Base-by-base conservation (phyloP, 345 rosid species). In the Citrus reticulata region DNA sequence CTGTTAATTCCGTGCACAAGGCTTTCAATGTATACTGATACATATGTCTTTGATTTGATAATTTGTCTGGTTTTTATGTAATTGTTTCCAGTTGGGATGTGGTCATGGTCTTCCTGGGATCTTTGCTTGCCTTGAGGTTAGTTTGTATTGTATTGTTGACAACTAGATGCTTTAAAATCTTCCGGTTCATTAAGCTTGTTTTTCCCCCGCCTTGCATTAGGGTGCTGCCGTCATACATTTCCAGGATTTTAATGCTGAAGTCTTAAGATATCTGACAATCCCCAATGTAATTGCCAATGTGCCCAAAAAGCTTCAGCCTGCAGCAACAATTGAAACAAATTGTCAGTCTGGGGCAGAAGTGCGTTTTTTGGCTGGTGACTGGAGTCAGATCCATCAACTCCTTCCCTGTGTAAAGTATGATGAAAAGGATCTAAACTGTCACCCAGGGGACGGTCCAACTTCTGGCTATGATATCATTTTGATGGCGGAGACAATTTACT, bases 241-340 rank as follows among this genome's bases (percentile, higher is more conserved):
- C 72, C 98, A 96, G 84, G 99, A 96, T 86, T 94, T 94, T 76
- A 94, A 94, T 83, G 91, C 93, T 22, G 97, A 94, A 89, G 99
- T 96, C 68, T 86, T 96, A 74, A 88, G 63, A 46, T 87, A 90
- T 83, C 95, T 94, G 71, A 94, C 98, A 34, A 89, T 96, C 79
- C 97, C 97, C 2, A 94, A 94, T 85, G 81, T 88, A 19, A 88
- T 90, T 72, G 87, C 82, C 22, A 94, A 94, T 80, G 79, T 87
- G 34, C 75, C 83, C 1, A 72, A 84, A 57, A 86, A 78, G 73
- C 54, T 79, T 58, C 70, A 73, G 6, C 66, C 71, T 57, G 78
- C 72, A 42, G 74, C 29, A 24, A 63, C 54, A 73, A 78, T 84
- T 51, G 81, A 59, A 62, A 54, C 29, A 49, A 70, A 57, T 46